Conservation (phyloP, 139 green algal species). For the Chlamydomonas sphaeroides region DNA sequence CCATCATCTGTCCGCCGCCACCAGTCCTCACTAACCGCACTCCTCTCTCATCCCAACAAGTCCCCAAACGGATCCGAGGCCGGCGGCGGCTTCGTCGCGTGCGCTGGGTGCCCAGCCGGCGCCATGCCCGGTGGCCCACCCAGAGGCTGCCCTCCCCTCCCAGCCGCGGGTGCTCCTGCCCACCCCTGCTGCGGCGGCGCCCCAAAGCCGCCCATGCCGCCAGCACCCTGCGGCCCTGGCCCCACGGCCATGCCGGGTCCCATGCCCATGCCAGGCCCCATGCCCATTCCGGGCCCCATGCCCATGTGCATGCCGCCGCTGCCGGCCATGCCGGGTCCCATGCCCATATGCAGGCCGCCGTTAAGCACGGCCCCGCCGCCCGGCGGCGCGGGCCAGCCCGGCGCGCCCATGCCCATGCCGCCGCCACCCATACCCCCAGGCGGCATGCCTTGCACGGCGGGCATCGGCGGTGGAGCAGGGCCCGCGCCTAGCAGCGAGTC, state of each 20-base stretch:
- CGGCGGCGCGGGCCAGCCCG: too few relatives aligned
- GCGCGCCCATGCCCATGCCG: too few relatives aligned
- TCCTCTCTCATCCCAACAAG: constrained; percentile 20
- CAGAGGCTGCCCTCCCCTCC: too few relatives aligned
- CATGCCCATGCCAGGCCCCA: not conserved
- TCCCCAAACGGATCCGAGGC: constrained; percentile 39
- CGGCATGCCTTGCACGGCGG: not conserved
- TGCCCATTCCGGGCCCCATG: not conserved
- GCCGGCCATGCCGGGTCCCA: not conserved
- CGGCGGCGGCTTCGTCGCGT: not conserved
- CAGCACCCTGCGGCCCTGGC: not conserved
- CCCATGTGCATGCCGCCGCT: not conserved
- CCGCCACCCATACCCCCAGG: not conserved
- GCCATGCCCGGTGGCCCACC: not conserved
- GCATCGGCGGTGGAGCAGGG: not conserved
- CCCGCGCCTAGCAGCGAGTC: constrained; percentile 10
- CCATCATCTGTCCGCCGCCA: too few relatives aligned
- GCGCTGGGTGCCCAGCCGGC: not conserved
- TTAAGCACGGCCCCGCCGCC: too few relatives aligned
- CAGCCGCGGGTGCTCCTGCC: not conserved
- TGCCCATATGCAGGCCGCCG: not conserved
- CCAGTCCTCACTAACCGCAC: too few relatives aligned
- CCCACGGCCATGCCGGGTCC: too few relatives aligned
- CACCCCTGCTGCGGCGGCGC: not conserved
- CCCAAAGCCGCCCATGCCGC: not conserved